Conservation (phyloP, 2,329 filamentous ascomycete genomes). For the Trichoderma semiorbis region DNA sequence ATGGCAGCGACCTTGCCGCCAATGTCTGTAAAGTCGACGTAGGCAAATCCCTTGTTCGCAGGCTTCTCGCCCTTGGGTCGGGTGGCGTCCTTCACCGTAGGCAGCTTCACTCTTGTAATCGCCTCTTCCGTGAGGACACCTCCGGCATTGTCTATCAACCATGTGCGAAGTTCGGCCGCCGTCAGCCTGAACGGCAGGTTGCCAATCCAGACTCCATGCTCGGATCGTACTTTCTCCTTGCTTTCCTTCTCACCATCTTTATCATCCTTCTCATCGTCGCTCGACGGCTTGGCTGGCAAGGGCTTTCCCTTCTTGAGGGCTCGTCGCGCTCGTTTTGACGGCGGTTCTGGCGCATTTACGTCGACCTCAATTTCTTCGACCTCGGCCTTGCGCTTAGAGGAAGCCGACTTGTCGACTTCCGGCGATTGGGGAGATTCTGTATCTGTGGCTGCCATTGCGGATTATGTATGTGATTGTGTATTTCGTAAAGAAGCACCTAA, state of each 20-base stretch:
- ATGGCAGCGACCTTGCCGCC: slow-evolving; percentile 73
- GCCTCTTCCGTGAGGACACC: slow-evolving; percentile 62
- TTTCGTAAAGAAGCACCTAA: background rate
- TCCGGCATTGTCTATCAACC: slow-evolving; percentile 71
- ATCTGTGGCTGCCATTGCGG: slow-evolving; percentile 20
- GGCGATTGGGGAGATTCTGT: slow-evolving; percentile 7
- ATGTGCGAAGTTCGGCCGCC: slow-evolving; percentile 69
- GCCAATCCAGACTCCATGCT: slow-evolving; percentile 91
- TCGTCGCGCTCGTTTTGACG: slow-evolving; percentile 89
- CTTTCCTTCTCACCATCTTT: slow-evolving; percentile 39
- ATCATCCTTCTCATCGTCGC: slow-evolving; percentile 35
- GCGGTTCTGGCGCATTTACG: slow-evolving; percentile 82
- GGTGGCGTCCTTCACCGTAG: slow-evolving; percentile 53
- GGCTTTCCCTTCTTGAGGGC: slow-evolving; percentile 80
- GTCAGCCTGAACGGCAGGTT: slow-evolving; percentile 85
- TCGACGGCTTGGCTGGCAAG: slow-evolving; percentile 42
- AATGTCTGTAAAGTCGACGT: slow-evolving; percentile 80
- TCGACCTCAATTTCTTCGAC: slow-evolving; percentile 83
- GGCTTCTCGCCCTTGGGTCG: slow-evolving; percentile 34
- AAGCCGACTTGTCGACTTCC: slow-evolving; percentile 21
- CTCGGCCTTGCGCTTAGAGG: slow-evolving; percentile 65
- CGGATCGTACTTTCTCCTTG: slow-evolving; percentile 60
- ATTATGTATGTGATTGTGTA: background rate
- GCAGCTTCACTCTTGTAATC: slow-evolving; percentile 84
- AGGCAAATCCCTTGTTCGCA: slow-evolving; percentile 90